Base-by-base conservation (phyloP, 805 yeast genomes). In the Ogataea methanolica region DNA sequence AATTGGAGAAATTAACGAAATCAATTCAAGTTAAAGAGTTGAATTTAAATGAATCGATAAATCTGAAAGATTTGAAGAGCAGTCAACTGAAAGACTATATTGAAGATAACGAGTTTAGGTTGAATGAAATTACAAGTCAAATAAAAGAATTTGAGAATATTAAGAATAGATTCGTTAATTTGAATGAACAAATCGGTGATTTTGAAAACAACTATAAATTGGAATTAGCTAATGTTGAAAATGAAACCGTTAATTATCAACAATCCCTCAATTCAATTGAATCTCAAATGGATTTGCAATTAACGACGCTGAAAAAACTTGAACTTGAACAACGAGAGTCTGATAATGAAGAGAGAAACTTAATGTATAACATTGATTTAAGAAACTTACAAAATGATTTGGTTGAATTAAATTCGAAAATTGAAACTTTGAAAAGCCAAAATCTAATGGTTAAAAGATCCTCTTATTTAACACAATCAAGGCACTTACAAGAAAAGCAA, bases 381-480 rank as follows among this genome's bases (percentile, higher is more conserved):
- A 64, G 43, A 88, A 71, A 72, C 45, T 63, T 76, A 43, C 57
- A 65, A 21, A 68, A 67, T 23, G 72, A 71, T 19, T 61, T 67
- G 36, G 58, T 55, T 15, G 56, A 60, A 5, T 42, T 55, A 29
- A 52, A 54, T 6, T 47, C 42, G 9, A 44, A 59, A 9, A 65
- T 71, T 15, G 57, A 55, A 29, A 67, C 68, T 26, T 59, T 75
- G 38, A 68, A 59, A 42, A 63, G 60, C 58, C 72, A 68, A 33
- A 71, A 74, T 49, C 69, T 97, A 0, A 83, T 81, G 48, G 66
- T 67, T 2, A 76, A 80, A 49, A 73, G 85, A 53, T 79, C 77
- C 1, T 72, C 74, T 52, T 89, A 85, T 60, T 84, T 86, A 55
- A 66, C 71, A 11, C 75, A 78, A 48, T 76, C 90, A 2, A 63